Evolutionary conservation across 306 rosid genomes (phyloP).

Genomic region (Trifolium repens): DNA sequence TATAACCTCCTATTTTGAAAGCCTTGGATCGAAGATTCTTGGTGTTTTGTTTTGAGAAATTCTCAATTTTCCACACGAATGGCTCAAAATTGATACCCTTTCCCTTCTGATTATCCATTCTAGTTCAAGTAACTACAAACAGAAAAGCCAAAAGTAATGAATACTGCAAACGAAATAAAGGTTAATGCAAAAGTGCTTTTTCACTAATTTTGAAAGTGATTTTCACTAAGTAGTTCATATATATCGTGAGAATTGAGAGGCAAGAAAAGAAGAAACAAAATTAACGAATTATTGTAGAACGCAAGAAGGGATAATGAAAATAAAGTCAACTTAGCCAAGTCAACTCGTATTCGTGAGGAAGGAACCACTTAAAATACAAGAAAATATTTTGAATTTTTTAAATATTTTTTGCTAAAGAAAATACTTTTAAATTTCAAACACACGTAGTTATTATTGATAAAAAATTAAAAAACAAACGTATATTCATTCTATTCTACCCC

Average conservation of each 20-base stretch:
- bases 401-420: too few relatives aligned
- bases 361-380: background rate
- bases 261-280: background rate
- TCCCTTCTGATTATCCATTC: background rate
- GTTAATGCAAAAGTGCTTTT: too few relatives aligned
- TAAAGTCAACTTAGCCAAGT: background rate
- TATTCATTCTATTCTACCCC: too few relatives aligned
- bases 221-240: background rate
- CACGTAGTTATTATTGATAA: background rate
- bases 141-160: background rate
- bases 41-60: conserved; percentile 28
- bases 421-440: background rate
- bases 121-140: background rate
- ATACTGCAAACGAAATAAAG: background rate
- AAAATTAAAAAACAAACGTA: too few relatives aligned
- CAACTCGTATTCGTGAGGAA: background rate
- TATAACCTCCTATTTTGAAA: conserved; percentile 32
- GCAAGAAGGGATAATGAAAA: background rate
- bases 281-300: background rate
- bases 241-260: background rate
- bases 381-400: background rate
- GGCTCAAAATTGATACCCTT: conserved; percentile 30
- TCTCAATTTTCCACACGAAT: conserved; percentile 44
- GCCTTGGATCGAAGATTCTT: conserved; percentile 38
- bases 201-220: background rate